Base-by-base conservation (phyloP, 1,139 yeast species). In the Zhuliangozyma parablackwelliae region DNA sequence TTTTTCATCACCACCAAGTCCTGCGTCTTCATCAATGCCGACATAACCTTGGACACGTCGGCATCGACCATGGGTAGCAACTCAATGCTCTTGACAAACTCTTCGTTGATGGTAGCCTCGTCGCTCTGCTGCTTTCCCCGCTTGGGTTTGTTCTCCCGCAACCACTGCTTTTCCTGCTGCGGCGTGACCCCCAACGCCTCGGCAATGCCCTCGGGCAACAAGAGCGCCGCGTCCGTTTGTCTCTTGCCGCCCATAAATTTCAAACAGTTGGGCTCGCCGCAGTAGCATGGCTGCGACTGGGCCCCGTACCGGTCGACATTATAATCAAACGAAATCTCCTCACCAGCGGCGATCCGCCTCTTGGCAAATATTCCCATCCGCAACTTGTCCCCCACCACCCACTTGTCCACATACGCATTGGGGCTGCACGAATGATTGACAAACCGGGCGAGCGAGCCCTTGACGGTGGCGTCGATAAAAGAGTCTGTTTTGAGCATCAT, bases 271-370 rank as follows among this genome's bases (percentile, higher is more conserved):
- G 84, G 73, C 47, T 90, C 95, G 2, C 95, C 97, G 65, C 98
- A 92, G 61, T 85, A 86, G 61, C 98, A 92, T 21, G 88, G 86
- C 61, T 92, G 97, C 7, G 95, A 89, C 45, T 81, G 82, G 2
- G 97, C 95, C 23, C 98, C 98, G 58, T 89, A 92, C 43, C 98
- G 71, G 60, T 92, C 98, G 23, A 92, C 97, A 54, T 92, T 92
- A 59, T 92, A 92, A 61, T 92, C 96, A 63, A 92, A 90, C 0
- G 97, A 87, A 45, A 92, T 80, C 57, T 92, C 98, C 59, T 92
- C 97, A 33, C 96, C 96, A 39, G 61, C 61, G n/a, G 49, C 41
- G 38, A 92, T 87, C 26, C 68, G 61, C 46, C 95, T 69, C 50
- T 85, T 84, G 37, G 97, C 87, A 58, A 92, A 92, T 21, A 92